Evolutionary conservation across 2,329 filamentous ascomycete species (phyloP).

Genomic region (Aspergillus viridinutans): DNA sequence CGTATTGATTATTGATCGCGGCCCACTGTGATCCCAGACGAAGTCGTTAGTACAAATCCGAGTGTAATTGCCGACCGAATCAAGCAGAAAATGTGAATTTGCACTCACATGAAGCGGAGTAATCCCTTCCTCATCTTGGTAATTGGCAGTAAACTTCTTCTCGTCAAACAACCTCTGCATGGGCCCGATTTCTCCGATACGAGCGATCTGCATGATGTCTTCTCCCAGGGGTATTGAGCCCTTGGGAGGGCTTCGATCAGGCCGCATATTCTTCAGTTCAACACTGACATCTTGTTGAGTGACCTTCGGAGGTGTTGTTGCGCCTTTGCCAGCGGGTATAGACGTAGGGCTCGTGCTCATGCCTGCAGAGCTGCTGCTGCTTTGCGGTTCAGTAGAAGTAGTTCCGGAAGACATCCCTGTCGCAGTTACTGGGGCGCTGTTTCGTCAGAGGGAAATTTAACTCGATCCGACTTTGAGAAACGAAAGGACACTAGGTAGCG

Average conservation of each 20-base stretch:
- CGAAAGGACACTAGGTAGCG: background rate
- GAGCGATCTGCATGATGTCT: slow-evolving; percentile 93
- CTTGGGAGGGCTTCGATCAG: slow-evolving; percentile 27
- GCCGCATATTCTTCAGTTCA: slow-evolving; percentile 37
- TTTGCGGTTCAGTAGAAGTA: slow-evolving; percentile 21
- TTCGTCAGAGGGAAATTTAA: background rate
- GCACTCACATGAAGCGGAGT: slow-evolving; percentile 82
- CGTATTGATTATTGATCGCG: slow-evolving; percentile 97
- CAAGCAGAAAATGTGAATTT: background rate
- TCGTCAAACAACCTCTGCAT: slow-evolving; percentile 89
- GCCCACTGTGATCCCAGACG: slow-evolving; percentile 67
- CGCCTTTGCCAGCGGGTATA: slow-evolving; percentile 27
- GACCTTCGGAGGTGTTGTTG: slow-evolving; percentile 30
- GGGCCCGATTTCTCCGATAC: slow-evolving; percentile 76
- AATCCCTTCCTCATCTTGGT: slow-evolving; percentile 86
- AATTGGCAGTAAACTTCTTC: slow-evolving; percentile 75
- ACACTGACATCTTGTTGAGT: slow-evolving; percentile 29
- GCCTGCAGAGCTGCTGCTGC: slow-evolving; percentile 19
- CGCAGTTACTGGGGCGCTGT: background rate
- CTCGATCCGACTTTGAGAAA: background rate
- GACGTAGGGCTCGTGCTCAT: slow-evolving; percentile 23
- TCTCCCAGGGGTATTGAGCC: slow-evolving; percentile 50
- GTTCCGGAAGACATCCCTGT: slow-evolving; percentile 25
- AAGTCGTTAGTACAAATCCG: slow-evolving; percentile 7
- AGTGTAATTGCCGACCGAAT: background rate